Evolutionary conservation across 495 filamentous ascomycete genomes (phyloP), one percentile per base, ranked within the genome.

Genomic region (Mytilinidion resinicola): DNA sequence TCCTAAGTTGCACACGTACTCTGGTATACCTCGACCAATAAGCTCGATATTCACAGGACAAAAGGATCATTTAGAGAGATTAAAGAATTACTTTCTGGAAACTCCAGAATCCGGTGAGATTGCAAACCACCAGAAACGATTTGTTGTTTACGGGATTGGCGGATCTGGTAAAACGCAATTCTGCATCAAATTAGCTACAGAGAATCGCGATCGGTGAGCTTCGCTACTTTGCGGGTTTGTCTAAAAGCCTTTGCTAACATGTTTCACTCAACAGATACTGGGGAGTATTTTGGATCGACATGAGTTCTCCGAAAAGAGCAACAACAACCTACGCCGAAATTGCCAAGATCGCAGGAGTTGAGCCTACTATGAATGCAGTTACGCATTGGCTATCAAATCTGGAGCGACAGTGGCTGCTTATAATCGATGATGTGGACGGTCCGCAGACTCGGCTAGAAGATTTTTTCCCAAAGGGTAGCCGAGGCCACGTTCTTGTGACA

Each of bases 381-480:
- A 61, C 60, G 35, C 56, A 71, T 51, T 73, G 69, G 59, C 67
- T 77, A 1, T 65, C 73, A 9, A 69, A 63, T 33, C 54, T 54
- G 10, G 33, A 57, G 12, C 44, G 69, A 9, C 64, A 62, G 15
- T 79, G 77, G 77, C 66, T 78, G 9, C 55, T 79, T 19, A 70
- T 80, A 38, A 60, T 80, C 30, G 77, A 78, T 61, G 77, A 79
- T 52, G 77, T 75, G 3, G 76, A 80, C 47, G 72, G 74, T 54
- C 70, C 69, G 9, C 59, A 68, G 1, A 58, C 73, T 1, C 64
- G 61, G 20, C 52, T 75, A 7, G 61, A 70, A 10, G 51, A 63
- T 12, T 65, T 69, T 44, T 53, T 78, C 49, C 74, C 74, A n/a
- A 42, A 51, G 9, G 65, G 72, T 8, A 56, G 46, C 1, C 49